Base-by-base conservation (phyloP, 352 stramenopile species). In the Phytophthora constricta region DNA sequence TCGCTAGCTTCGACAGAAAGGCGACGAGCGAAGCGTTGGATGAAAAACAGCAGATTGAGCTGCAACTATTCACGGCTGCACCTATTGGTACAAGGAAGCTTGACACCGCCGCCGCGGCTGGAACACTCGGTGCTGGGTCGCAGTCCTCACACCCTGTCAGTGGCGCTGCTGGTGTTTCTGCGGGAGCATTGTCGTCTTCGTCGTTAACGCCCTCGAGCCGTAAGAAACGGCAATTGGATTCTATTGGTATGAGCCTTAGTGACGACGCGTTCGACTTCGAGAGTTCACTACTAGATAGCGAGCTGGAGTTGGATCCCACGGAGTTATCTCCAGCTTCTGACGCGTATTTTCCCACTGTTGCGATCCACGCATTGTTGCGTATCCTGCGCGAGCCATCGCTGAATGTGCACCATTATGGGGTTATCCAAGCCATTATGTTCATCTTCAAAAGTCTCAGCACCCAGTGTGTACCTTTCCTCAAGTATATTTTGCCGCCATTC, bases 351-450 rank as follows among this genome's bases (percentile, higher is more conserved):
- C 97, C 97, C 14, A 99, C 97, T 1, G 96, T 99, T 20, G 96
- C 97, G 8, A 98, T 99, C 56, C 90, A 99, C 60, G 95, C 97
- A 14, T 70, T 99, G 27, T 92, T 99, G 58, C 83, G 91, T 16
- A 99, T 99, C 58, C 88, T 99, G 33, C 93, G 97, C 31, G 97
- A 99, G 65, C 85, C 92, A 13, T 98, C 94, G 10, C 79, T 99
- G 10, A 93, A 93, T 53, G 92, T 94, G 25, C 96, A 99, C 62
- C 98, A 99, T 70, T 89, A 97, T 23, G 87, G 97, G 59, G 97
- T 99, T 20, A 99, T 99, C 58, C 97, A 99, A 60, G 96, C 97
- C 19, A 95, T 99, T 26, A 99, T 99, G 87, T 98, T 98, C 56
- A 99, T 99, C 58, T 99, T 99, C 84, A 97, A 98, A 67, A 96